Conservation (phyloP, 768 basidiomycete species). For the Rossbeevera mucosa region DNA sequence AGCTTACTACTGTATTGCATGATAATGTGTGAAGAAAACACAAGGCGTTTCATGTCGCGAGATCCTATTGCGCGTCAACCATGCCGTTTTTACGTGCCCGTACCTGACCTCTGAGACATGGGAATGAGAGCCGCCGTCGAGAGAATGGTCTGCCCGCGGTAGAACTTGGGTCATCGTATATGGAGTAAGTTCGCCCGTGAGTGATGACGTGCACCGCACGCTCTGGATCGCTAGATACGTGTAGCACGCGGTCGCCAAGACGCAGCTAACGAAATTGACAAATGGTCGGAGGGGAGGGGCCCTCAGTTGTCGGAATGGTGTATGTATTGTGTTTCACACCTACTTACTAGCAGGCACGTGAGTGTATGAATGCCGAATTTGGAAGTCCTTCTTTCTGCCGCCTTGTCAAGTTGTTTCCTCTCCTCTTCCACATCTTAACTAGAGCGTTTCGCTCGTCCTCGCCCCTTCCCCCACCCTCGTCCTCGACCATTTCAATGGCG, state of each 20-base stretch:
- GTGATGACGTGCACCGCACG: background rate
- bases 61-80: background rate
- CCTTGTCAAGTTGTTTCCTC: constrained; percentile 12
- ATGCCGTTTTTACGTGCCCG: background rate
- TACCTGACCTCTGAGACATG: background rate
- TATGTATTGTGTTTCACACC: background rate
- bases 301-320: background rate
- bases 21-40: background rate
- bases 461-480: constrained; percentile 2
- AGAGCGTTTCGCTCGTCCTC: constrained; percentile 15
- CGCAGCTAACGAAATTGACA: background rate
- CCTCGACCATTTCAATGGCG: constrained; percentile 5
- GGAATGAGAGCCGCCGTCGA: background rate
- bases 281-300: background rate
- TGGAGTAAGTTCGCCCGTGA: background rate
- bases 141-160: background rate
- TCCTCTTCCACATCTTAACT: constrained; percentile 15
- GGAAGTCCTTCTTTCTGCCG: constrained; percentile 23
- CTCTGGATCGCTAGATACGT: background rate
- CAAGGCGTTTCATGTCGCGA: constrained; percentile 14
- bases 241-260: constrained; percentile 1
- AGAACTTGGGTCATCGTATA: background rate
- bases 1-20: background rate
- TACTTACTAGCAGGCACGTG: constrained; percentile 10
- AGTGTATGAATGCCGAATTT: constrained; percentile 15